phyloP scores from a whole-genome alignment of 1,284 basidiomycete species.

The Tylopilus sp. region DNA sequence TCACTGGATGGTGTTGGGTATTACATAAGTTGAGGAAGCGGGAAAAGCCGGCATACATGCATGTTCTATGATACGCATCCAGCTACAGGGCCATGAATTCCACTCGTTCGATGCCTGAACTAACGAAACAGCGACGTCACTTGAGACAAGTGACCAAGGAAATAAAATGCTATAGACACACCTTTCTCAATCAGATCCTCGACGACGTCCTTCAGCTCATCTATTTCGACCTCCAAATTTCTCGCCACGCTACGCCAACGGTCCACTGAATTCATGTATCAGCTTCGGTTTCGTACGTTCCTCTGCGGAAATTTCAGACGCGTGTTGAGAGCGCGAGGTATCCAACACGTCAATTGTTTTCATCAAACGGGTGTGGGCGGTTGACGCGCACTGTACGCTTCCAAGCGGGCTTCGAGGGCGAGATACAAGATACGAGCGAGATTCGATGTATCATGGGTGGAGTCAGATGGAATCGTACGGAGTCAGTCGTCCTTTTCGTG shows the following conservation, averaged over 20 bases:
- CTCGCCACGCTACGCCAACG: slow-evolving; percentile 47
- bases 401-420: slow-evolving; percentile 49
- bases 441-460: background rate
- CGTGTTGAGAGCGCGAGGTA: slow-evolving; percentile 51
- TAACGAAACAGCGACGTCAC: slow-evolving; percentile 31
- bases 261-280: slow-evolving; percentile 51
- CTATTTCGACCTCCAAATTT: slow-evolving; percentile 58
- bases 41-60: slow-evolving; percentile 53
- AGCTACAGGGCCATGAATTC: slow-evolving; percentile 62
- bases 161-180: slow-evolving; percentile 38
- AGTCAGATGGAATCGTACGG: too few species aligned
- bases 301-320: slow-evolving; percentile 54
- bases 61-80: slow-evolving; percentile 54
- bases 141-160: background rate
- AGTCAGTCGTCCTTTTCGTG: slow-evolving; percentile 42
- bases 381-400: slow-evolving; percentile 57
- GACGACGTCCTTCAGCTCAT: slow-evolving; percentile 66
- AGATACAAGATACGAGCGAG: slow-evolving; percentile 8
- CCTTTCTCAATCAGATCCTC: slow-evolving; percentile 68
- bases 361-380: slow-evolving; percentile 60
- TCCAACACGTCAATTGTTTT: slow-evolving; percentile 66
- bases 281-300: slow-evolving; percentile 49
- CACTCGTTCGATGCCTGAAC: slow-evolving; percentile 66
- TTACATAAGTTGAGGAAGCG: slow-evolving; percentile 15
- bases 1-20: slow-evolving; percentile 26